Percentiles rank a stretch among this genome's conserved stretches.
These are phyloP conservation scores for Brassica juncea DNA, from an alignment of 345 rosid genomes.

Conservation along the genomic window DNA sequence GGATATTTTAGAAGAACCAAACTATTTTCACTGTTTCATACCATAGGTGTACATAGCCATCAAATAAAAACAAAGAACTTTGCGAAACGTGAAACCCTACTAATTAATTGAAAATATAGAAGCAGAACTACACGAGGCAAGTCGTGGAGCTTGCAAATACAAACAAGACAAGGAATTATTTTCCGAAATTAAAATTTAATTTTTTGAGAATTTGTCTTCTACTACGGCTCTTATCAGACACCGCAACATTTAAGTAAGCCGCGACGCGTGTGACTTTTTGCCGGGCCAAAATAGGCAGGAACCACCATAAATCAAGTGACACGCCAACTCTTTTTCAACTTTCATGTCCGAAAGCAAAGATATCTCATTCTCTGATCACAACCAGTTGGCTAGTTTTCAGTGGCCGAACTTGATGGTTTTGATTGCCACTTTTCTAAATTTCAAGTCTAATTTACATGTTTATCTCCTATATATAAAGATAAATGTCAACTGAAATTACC, in stretches of 20 bases:
- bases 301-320: constrained; percentile 28
- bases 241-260: constrained; percentile 24
- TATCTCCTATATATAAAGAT: neutral
- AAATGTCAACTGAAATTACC: neutral
- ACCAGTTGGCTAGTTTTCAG: constrained; percentile 17
- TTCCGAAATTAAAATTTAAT: neutral
- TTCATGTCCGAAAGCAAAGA: constrained; percentile 25
- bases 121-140: constrained; percentile 34
- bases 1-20: neutral
- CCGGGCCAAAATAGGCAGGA: constrained; percentile 1
- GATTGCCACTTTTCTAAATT: neutral
- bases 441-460: neutral
- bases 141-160: constrained; percentile 26
- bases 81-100: constrained; percentile 9
- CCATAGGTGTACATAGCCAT: neutral
- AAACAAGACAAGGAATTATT: constrained; percentile 26
- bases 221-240: constrained; percentile 32
- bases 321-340: constrained; percentile 31
- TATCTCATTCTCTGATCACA: constrained; percentile 12
- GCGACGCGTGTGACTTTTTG: constrained; percentile 32
- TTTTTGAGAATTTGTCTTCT: constrained; percentile 24
- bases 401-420: constrained; percentile 23
- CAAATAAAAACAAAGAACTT: neutral
- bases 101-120: neutral
- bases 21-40: neutral